phyloP scores from a whole-genome alignment of 2,329 filamentous ascomycete species.

The Volutella citrinella region DNA sequence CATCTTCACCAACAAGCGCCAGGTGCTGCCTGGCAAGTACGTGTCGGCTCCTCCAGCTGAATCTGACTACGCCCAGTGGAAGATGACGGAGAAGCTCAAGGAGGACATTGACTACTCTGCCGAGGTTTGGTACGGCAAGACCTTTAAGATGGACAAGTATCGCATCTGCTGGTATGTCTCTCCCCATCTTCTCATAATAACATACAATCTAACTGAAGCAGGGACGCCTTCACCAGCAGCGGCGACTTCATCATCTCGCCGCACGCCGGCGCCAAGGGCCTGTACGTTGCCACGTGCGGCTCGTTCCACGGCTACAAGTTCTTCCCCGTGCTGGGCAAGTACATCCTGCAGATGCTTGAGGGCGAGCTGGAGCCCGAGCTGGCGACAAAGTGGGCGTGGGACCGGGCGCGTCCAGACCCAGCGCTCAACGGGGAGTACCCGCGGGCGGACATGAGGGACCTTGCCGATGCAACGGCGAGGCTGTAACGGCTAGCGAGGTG shows the following conservation, averaged over 20 bases:
- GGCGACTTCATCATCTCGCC: slow-evolving; percentile 62
- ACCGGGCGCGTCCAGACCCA: slow-evolving; percentile 54
- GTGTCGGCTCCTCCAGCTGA: slow-evolving; percentile 56
- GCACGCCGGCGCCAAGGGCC: slow-evolving; percentile 45
- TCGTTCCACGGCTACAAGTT: slow-evolving; percentile 70
- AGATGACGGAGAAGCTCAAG: slow-evolving; percentile 52
- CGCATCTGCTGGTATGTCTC: slow-evolving; percentile 62
- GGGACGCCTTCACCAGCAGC: slow-evolving; percentile 63
- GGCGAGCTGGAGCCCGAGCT: slow-evolving; percentile 42
- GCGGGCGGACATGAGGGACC: slow-evolving; percentile 53
- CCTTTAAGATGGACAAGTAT: slow-evolving; percentile 52
- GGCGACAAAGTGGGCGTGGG: slow-evolving; percentile 53
- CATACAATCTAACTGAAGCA: too few species aligned
- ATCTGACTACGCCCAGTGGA: slow-evolving; percentile 61
- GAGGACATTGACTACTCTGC: slow-evolving; percentile 57
- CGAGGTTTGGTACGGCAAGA: slow-evolving; percentile 57
- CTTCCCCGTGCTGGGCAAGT: slow-evolving; percentile 61
- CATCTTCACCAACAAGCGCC: slow-evolving; percentile 55
- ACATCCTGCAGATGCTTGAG: slow-evolving; percentile 55
- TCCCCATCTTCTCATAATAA: background rate
- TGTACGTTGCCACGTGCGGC: slow-evolving; percentile 62
- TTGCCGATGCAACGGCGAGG: slow-evolving; percentile 33
- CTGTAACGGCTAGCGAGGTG: slow-evolving; percentile 25
- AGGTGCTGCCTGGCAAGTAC: slow-evolving; percentile 48
- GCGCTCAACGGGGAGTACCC: slow-evolving; percentile 54